These are phyloP conservation scores for Scheffersomyces parashehatae DNA, from an alignment of 1,139 yeast species.

Conservation along the genomic window DNA sequence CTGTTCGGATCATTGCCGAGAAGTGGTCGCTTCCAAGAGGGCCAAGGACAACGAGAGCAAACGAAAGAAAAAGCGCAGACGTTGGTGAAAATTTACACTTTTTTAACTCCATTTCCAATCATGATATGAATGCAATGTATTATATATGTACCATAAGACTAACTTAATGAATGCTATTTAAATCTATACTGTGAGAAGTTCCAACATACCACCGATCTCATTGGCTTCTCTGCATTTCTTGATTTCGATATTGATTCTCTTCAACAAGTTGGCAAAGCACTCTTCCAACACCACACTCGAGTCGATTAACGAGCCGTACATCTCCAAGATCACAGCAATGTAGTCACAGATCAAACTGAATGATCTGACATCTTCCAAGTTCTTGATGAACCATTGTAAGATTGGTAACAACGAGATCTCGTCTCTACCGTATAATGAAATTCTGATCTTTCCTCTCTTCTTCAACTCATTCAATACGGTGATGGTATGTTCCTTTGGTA, in stretches of 20 bases:
- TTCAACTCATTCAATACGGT: conserved; percentile 83
- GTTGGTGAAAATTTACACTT: conserved; percentile 5
- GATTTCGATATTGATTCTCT: conserved; percentile 67
- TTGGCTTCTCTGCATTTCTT: conserved; percentile 84
- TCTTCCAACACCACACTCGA: conserved; percentile 81
- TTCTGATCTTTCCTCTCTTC: conserved; percentile 82
- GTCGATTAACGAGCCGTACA: conserved; percentile 73
- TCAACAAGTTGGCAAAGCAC: conserved; percentile 58
- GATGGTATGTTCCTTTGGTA: conserved; percentile 74
- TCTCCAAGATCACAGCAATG: conserved; percentile 75
- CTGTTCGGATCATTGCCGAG: conserved; percentile 38
- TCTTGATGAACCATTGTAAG: conserved; percentile 76
- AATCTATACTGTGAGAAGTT: conserved; percentile 56
- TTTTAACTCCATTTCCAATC: conserved; percentile 1
- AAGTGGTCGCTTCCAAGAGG: conserved; percentile 14
- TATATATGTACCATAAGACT: conserved; percentile 6
- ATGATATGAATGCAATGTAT: conserved; percentile 2
- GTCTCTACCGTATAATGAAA: conserved; percentile 77
- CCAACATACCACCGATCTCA: conserved; percentile 91
- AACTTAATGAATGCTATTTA: conserved; percentile 5
- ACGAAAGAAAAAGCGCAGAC: conserved; percentile 18
- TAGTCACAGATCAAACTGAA: conserved; percentile 80
- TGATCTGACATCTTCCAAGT: conserved; percentile 77
- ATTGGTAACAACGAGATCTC: conserved; percentile 84
- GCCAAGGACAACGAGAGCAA: conserved; percentile 15